Percentiles rank a stretch among this genome's conserved stretches.
These are phyloP conservation scores for Podospora comata DNA, from an alignment of 495 filamentous ascomycete genomes.

Conservation along the genomic window DNA sequence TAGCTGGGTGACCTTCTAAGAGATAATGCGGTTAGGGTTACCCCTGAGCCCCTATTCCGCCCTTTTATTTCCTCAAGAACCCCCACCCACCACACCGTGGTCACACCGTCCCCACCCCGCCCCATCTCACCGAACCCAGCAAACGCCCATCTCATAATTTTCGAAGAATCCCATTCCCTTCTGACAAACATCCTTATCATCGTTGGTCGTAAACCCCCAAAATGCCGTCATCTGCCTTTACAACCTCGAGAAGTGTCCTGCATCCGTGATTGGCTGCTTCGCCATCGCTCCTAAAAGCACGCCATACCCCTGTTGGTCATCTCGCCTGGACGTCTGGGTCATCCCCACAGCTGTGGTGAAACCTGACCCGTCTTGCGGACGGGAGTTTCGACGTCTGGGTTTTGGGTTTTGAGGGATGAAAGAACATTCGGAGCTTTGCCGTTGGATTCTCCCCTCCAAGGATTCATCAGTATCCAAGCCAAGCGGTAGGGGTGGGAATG, in stretches of 20 bases:
- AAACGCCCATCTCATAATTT: background rate
- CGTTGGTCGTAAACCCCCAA: background rate
- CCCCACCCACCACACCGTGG: background rate
- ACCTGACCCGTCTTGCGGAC: background rate
- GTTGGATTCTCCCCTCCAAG: background rate
- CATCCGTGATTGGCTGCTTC: slow-evolving; percentile 4
- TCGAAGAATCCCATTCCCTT: background rate
- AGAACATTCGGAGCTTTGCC: background rate
- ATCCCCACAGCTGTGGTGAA: background rate
- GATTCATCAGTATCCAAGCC: background rate
- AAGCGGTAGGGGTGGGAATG: background rate
- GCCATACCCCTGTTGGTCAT: slow-evolving; percentile 9
- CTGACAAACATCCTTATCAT: background rate
- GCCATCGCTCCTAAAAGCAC: slow-evolving; percentile 13
- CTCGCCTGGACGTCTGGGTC: background rate
- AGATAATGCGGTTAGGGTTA: background rate
- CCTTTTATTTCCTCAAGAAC: background rate
- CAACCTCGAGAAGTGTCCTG: background rate
- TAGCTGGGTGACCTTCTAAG: too few species aligned
- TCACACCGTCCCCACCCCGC: background rate
- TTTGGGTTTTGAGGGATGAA: background rate
- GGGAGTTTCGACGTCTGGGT: background rate
- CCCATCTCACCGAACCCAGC: background rate
- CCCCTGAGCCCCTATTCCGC: background rate
- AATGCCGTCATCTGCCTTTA: slow-evolving; percentile 5